Evolutionary conservation across 305 asterid species (phyloP).

Genomic region (Stenogyne calaminthoides): DNA sequence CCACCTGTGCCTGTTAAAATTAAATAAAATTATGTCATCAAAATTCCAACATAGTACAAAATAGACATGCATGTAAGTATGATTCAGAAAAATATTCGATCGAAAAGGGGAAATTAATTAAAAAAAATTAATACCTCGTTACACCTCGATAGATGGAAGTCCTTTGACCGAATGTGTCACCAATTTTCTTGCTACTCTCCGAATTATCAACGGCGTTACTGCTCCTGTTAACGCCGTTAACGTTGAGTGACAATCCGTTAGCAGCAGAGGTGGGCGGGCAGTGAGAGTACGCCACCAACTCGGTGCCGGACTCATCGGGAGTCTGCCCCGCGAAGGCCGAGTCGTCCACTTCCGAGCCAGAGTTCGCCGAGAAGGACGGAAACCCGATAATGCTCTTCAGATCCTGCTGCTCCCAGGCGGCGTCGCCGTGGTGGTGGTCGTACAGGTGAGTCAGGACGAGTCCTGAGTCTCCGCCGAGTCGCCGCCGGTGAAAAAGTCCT

Average conservation of each 20-base stretch:
- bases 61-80: slow-evolving; percentile 17
- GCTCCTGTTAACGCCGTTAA: background rate
- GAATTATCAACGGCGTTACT: slow-evolving; percentile 33
- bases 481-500: slow-evolving; percentile 78
- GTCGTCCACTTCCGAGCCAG: slow-evolving; percentile 87
- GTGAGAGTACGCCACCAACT: slow-evolving; percentile 53
- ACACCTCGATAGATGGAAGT: slow-evolving; percentile 98
- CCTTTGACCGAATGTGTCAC: slow-evolving; percentile 89
- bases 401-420: slow-evolving; percentile 59
- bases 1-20: slow-evolving; percentile 78
- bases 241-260: slow-evolving; percentile 56
- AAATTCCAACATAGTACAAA: background rate
- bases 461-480: slow-evolving; percentile 85
- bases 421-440: slow-evolving; percentile 46
- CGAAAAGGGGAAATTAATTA: background rate
- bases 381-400: slow-evolving; percentile 57
- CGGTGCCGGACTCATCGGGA: slow-evolving; percentile 61
- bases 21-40: background rate
- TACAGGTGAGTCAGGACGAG: slow-evolving; percentile 76
- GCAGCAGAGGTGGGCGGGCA: slow-evolving; percentile 32
- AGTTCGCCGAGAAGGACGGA: slow-evolving; percentile 64
- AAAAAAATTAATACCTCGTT: slow-evolving; percentile 56
- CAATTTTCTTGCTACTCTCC: slow-evolving; percentile 57
- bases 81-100: background rate
- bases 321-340: slow-evolving; percentile 63